phyloP scores from a whole-genome alignment of 73 alveolate species.

The Paraurostyla sp. region DNA sequence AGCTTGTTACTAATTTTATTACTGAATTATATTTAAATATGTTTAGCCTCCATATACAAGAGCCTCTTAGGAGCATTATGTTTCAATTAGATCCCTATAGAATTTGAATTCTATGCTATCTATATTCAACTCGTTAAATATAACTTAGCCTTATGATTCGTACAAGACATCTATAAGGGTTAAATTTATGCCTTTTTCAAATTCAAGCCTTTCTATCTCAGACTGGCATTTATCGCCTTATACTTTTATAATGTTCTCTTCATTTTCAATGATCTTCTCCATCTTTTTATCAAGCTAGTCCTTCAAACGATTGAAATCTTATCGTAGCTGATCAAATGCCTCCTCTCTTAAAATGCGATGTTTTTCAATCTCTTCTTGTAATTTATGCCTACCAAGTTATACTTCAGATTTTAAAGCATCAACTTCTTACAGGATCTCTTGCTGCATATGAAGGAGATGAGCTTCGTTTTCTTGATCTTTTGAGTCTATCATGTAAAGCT shows the following conservation, averaged over 20 bases:
- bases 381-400: conserved; percentile 72
- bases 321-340: conserved; percentile 49
- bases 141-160: conserved; percentile 71
- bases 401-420: conserved; percentile 77
- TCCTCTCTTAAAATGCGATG: conserved; percentile 68
- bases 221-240: conserved; percentile 13
- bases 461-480: conserved; percentile 78
- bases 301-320: conserved; percentile 34
- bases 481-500: conserved; percentile 71
- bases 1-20: not conserved
- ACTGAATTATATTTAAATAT: not conserved
- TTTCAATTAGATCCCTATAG: conserved; percentile 37
- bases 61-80: not conserved
- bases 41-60: not conserved
- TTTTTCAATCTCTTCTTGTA: conserved; percentile 55
- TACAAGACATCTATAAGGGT: conserved; percentile 72
- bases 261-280: conserved; percentile 2
- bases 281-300: conserved; percentile 15
- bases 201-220: conserved; percentile 66
- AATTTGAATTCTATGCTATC: conserved; percentile 66
- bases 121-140: conserved; percentile 63
- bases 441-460: conserved; percentile 68
- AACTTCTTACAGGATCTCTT: conserved; percentile 71
- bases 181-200: conserved; percentile 69
- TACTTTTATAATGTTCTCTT: not conserved